Evolutionary conservation across 306 rosid species (phyloP).

Genomic region (Lathyrus oleraceus): DNA sequence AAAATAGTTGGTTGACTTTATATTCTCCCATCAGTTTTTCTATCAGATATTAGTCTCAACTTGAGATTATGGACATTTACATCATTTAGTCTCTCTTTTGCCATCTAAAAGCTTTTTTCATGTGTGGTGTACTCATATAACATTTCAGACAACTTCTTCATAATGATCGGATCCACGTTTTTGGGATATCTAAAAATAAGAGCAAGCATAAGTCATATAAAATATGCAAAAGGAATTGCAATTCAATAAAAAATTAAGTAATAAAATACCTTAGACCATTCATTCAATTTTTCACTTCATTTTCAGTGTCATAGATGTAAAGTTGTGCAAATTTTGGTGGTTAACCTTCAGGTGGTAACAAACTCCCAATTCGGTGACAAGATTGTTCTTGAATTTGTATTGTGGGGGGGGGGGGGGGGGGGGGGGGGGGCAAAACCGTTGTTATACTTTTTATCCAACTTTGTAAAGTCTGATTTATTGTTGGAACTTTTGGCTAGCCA

Average conservation of each 20-base stretch:
- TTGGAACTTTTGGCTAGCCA: too few species aligned
- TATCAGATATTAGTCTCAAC: not conserved
- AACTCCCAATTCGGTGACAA: not conserved
- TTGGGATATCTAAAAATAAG: not conserved
- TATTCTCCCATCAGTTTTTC: not conserved
- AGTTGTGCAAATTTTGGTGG: not conserved
- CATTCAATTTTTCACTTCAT: not conserved
- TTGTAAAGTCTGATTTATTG: too few species aligned
- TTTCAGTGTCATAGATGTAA: not conserved
- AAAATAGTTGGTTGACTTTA: not conserved
- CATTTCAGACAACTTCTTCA: not conserved
- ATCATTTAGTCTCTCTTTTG: not conserved
- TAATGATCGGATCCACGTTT: fast-evolving
- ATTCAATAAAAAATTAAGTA: too few species aligned
- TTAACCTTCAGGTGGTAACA: too few species aligned
- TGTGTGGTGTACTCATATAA: too few species aligned
- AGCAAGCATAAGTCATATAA: fast-evolving
- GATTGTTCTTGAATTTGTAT: not conserved
- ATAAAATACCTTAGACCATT: not conserved
- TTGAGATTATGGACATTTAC: not conserved
- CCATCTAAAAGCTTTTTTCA: not conserved
- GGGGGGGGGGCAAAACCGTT: not conserved
- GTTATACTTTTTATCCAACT: not conserved
- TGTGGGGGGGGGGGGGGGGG: too few species aligned
- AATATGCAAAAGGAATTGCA: too few species aligned